Evolutionary conservation across 2,329 filamentous ascomycete genomes (phyloP).

Genomic region (Botrytis paeoniae): DNA sequence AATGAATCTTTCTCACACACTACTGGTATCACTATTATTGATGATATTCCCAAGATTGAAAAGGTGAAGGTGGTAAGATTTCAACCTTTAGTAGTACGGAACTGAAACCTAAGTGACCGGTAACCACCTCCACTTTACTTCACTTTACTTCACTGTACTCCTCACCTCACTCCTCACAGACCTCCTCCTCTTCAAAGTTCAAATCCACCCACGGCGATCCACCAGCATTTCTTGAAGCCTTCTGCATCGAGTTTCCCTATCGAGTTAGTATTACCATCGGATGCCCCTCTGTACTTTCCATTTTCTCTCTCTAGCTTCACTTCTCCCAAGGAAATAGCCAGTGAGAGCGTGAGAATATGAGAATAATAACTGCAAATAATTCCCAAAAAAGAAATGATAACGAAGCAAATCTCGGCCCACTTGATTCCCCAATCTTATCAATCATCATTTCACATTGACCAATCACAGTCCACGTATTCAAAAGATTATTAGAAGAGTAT

Average conservation of each 20-base stretch:
- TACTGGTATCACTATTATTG: not conserved
- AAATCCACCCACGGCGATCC: not conserved
- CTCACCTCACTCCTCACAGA: conserved; percentile 4
- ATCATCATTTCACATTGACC: not conserved
- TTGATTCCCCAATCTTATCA: conserved; percentile 3
- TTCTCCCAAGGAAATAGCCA: not conserved
- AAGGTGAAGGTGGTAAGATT: conserved; percentile 1
- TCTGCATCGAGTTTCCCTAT: conserved; percentile 4
- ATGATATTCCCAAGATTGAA: not conserved
- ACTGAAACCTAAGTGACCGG: not conserved
- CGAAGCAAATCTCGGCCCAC: not conserved
- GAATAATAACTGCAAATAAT: not conserved
- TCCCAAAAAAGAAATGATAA: not conserved
- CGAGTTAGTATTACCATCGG: not conserved
- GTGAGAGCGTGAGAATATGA: not conserved
- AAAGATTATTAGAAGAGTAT: not conserved
- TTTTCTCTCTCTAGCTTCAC: not conserved
- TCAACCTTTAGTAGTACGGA: not conserved
- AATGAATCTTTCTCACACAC: not conserved
- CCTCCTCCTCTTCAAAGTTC: not conserved
- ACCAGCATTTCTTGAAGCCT: not conserved
- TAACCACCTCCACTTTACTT: not conserved
- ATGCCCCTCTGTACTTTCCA: not conserved
- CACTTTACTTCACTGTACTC: not conserved
- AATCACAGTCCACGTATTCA: not conserved